Percentiles rank a stretch among this genome's conserved stretches.
Evolutionary conservation across 331 rosid species (phyloP).

Genomic region (Spiraea crenata): DNA sequence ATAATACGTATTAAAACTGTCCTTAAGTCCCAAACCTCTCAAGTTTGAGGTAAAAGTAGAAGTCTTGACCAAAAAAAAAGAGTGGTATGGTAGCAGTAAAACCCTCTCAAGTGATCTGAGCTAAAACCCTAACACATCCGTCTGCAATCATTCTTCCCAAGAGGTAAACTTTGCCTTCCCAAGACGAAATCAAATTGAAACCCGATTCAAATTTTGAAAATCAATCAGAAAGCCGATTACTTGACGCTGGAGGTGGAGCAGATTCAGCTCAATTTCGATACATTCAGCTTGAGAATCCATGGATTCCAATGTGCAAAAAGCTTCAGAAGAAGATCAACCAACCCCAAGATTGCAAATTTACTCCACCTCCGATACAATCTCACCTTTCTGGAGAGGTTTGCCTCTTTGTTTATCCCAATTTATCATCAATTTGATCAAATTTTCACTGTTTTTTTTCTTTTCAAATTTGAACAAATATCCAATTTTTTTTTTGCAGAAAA

Average conservation of each 20-base stretch:
- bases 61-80: no score
- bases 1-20: no score
- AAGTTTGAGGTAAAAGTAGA: no score
- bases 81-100: not conserved
- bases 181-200: not conserved
- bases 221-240: not conserved
- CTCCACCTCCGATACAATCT: conserved; percentile 48
- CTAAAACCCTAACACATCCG: conserved; percentile 15
- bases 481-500: conserved; percentile 49
- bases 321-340: conserved; percentile 39
- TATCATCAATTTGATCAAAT: not conserved
- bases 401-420: not conserved
- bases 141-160: not conserved
- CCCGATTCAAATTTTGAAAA: not conserved
- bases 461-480: not conserved
- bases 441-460: not conserved
- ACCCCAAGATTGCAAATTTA: conserved; percentile 67
- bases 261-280: no score
- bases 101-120: not conserved
- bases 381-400: conserved; percentile 86
- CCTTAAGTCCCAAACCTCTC: no score
- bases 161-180: not conserved
- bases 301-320: conserved; percentile 43
- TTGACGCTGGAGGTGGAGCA: no score
- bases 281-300: conserved; percentile 28